Percentiles rank a stretch among this genome's conserved stretches.
Conservation (phyloP, 2,329 filamentous ascomycete genomes). For the Epichloe amarillans region DNA sequence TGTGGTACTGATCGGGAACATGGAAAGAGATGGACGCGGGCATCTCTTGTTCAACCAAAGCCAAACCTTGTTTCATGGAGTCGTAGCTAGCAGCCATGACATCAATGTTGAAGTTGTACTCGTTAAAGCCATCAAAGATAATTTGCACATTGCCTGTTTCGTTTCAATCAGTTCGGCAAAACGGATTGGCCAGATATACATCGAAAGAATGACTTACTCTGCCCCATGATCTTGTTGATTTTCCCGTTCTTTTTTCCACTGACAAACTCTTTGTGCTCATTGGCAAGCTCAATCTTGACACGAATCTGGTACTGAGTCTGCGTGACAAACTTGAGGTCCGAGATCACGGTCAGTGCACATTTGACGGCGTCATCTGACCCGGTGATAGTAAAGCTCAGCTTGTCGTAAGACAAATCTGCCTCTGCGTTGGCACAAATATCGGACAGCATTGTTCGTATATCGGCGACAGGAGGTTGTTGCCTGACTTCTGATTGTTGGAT, state of each 20-base stretch:
- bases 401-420: conserved; percentile 88
- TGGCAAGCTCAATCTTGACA: conserved; percentile 96
- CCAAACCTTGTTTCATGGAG: conserved; percentile 82
- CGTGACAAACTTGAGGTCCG: conserved; percentile 78
- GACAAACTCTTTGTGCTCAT: conserved; percentile 98
- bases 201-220: conserved; percentile 39
- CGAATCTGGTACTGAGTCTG: conserved; percentile 84
- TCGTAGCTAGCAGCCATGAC: conserved; percentile 88
- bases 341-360: conserved; percentile 84
- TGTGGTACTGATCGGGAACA: conserved; percentile 97
- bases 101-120: conserved; percentile 99
- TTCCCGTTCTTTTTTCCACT: conserved; percentile 99
- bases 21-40: conserved; percentile 98
- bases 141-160: conserved; percentile 77
- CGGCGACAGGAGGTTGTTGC: conserved; percentile 48
- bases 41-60: conserved; percentile 96
- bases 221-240: conserved; percentile 99
- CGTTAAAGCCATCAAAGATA: conserved; percentile 97
- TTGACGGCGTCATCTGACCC: conserved; percentile 96
- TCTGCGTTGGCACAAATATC: conserved; percentile 96
- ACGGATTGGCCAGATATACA: neutral
- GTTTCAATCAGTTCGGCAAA: neutral
- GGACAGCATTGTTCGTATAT: conserved; percentile 80
- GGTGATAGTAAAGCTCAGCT: conserved; percentile 83
- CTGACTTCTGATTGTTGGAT: conserved; percentile 63